These are phyloP conservation scores for Lichenothelia convexa DNA, from an alignment of 495 filamentous ascomycete genomes.

Conservation along the genomic window DNA sequence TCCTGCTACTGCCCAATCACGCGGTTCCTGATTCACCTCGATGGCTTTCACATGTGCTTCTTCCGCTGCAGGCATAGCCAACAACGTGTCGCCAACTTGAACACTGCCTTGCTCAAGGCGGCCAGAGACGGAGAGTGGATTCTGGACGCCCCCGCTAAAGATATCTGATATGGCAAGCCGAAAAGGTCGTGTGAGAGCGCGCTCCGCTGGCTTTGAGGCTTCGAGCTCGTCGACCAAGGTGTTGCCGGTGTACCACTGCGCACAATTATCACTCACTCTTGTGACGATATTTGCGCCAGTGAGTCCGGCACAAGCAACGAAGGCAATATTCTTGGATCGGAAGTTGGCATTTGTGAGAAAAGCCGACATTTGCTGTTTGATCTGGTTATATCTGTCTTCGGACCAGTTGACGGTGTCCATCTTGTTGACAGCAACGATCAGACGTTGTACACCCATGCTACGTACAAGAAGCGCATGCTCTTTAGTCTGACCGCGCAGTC, in stretches of 20 bases:
- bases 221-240: conserved; percentile 75
- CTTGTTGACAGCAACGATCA: conserved; percentile 90
- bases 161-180: conserved; percentile 70
- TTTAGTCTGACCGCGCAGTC: conserved; percentile 81
- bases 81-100: conserved; percentile 63
- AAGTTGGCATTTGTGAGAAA: conserved; percentile 75
- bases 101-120: conserved; percentile 70
- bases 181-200: conserved; percentile 60
- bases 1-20: conserved; percentile 89
- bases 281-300: conserved; percentile 69
- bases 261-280: conserved; percentile 33
- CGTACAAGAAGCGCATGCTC: conserved; percentile 81
- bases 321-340: conserved; percentile 55
- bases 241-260: conserved; percentile 59
- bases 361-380: conserved; percentile 60
- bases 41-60: conserved; percentile 61
- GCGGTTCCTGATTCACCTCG: conserved; percentile 49
- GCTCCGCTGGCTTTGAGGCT: conserved; percentile 47
- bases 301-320: conserved; percentile 77
- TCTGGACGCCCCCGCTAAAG: conserved; percentile 57
- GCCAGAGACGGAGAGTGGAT: conserved; percentile 63
- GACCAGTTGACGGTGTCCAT: conserved; percentile 74
- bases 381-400: conserved; percentile 63
- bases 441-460: conserved; percentile 74
- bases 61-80: conserved; percentile 64